These are phyloP conservation scores for Verruconis gallopava DNA, from an alignment of 2,329 filamentous ascomycete genomes.

Conservation along the genomic window DNA sequence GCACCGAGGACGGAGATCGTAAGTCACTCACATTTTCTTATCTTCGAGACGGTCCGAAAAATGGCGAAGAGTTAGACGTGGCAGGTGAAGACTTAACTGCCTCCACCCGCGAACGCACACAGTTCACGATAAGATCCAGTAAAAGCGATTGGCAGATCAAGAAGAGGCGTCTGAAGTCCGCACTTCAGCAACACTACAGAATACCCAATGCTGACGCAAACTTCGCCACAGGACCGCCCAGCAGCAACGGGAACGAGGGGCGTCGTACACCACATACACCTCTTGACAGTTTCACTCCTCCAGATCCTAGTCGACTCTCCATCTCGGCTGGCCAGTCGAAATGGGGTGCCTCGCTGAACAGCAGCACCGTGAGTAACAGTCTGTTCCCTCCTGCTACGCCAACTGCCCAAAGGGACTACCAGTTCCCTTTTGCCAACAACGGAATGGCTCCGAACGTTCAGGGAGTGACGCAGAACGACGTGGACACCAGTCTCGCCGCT, in stretches of 20 bases:
- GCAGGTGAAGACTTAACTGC: neutral
- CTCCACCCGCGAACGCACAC: neutral
- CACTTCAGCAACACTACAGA: conserved; percentile 15
- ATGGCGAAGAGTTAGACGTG: neutral
- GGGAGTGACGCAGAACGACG: conserved; percentile 50
- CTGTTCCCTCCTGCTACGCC: conserved; percentile 68
- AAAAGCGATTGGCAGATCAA: too few species aligned
- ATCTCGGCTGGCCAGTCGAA: conserved; percentile 51
- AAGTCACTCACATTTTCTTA: conserved; percentile 20
- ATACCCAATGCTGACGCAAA: conserved; percentile 41
- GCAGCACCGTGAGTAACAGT: conserved; percentile 27
- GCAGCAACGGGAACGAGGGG: conserved; percentile 38
- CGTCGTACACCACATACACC: conserved; percentile 62
- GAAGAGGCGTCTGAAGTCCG: neutral
- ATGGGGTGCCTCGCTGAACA: conserved; percentile 18
- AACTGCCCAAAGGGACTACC: conserved; percentile 50
- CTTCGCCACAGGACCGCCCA: conserved; percentile 47
- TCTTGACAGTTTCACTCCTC: conserved; percentile 57
- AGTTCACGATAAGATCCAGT: too few species aligned
- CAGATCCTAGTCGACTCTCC: conserved; percentile 70
- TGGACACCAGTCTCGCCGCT: conserved; percentile 60
- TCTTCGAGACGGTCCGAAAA: conserved; percentile 7
- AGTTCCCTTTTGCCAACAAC: conserved; percentile 42
- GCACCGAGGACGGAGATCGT: conserved; percentile 21
- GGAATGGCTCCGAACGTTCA: neutral